These are phyloP conservation scores for Hordeum pubiflorum DNA, from an alignment of 202 grass and related monocot species.

Conservation along the genomic window DNA sequence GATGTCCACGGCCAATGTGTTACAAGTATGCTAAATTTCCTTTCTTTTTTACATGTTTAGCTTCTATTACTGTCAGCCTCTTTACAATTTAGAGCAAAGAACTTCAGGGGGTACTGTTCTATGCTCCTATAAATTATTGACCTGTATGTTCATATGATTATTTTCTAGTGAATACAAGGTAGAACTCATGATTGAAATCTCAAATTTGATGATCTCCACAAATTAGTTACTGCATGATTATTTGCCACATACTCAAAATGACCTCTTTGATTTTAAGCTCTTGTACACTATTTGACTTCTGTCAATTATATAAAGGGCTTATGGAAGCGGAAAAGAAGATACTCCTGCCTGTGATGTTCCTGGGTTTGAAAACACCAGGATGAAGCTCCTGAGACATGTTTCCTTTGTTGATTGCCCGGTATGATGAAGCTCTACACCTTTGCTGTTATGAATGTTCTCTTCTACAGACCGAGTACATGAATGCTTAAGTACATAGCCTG, in stretches of 20 bases:
- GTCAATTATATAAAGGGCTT: constrained; percentile 50
- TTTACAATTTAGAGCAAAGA: not conserved
- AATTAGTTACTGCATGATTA: not conserved
- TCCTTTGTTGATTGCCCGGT: constrained; percentile 97
- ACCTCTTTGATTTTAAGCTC: not conserved
- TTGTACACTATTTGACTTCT: not conserved
- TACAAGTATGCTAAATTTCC: constrained; percentile 59
- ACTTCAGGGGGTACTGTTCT: not conserved
- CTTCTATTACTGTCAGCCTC: not conserved
- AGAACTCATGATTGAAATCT: not conserved
- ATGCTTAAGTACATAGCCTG: not conserved
- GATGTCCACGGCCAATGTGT: constrained; percentile 76
- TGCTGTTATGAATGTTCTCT: not conserved
- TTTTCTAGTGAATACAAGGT: constrained; percentile 4
- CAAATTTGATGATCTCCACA: not conserved
- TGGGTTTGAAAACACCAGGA: constrained; percentile 83
- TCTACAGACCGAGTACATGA: not conserved
- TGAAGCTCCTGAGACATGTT: constrained; percentile 92
- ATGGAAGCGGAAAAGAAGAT: constrained; percentile 93
- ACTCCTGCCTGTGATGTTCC: constrained; percentile 73
- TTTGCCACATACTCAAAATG: not conserved
- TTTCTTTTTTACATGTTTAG: not conserved
- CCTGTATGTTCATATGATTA: not conserved
- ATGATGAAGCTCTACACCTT: constrained; percentile 5
- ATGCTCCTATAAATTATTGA: not conserved